Evolutionary conservation across 495 filamentous ascomycete genomes (phyloP).

Genomic region (Penicillium desertorum): DNA sequence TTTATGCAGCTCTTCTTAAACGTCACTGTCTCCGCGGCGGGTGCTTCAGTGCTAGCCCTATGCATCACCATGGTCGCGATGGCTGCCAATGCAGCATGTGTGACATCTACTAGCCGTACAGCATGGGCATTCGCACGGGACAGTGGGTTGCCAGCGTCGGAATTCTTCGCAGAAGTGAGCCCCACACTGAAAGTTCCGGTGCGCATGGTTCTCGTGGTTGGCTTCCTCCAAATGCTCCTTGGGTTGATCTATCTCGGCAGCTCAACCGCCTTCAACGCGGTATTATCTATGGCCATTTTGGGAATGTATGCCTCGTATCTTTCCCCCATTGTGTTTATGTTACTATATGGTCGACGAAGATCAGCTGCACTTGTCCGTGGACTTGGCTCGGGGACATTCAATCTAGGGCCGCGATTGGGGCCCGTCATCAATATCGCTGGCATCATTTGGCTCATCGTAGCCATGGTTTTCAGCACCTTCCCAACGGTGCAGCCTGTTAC

Average conservation of each 20-base stretch:
- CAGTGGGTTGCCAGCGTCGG: conserved; percentile 17
- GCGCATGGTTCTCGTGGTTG: conserved; percentile 22
- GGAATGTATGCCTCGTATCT: conserved; percentile 43
- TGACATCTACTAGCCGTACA: conserved; percentile 27
- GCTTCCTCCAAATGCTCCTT: conserved; percentile 34
- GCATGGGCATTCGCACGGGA: conserved; percentile 30
- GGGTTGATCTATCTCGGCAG: conserved; percentile 45
- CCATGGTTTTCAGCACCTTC: conserved; percentile 29
- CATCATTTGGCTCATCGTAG: conserved; percentile 22
- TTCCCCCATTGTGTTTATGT: conserved; percentile 26
- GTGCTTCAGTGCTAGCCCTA: conserved; percentile 33
- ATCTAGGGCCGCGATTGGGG: conserved; percentile 19
- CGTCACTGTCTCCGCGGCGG: conserved; percentile 35
- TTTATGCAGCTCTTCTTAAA: conserved; percentile 48
- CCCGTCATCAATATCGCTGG: conserved; percentile 20
- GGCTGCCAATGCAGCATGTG: conserved; percentile 24
- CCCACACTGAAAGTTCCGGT: conserved; percentile 23
- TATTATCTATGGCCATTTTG: conserved; percentile 41
- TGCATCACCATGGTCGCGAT: conserved; percentile 21
- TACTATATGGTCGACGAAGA: conserved; percentile 20
- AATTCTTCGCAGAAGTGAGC: conserved; percentile 19
- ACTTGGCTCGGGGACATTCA: conserved; percentile 16
- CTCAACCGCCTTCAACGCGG: conserved; percentile 43
- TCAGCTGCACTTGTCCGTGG: conserved; percentile 3
- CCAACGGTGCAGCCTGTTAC: conserved; percentile 26